These are phyloP conservation scores for Cyberlindnera euphorbiae DNA, from an alignment of 805 yeast species.

Conservation along the genomic window DNA sequence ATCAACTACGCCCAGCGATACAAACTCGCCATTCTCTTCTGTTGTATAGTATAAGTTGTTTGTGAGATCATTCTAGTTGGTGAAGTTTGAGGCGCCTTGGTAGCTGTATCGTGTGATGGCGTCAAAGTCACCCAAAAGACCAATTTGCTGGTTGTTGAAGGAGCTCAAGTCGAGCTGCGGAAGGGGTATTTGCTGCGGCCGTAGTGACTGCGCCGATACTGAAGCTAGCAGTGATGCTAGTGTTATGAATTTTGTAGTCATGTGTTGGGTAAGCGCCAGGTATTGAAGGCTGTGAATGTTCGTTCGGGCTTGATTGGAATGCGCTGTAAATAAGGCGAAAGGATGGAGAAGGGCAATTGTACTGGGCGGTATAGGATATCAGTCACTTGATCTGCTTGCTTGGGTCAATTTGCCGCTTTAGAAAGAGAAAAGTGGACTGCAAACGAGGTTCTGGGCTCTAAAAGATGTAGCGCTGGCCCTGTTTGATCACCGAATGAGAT, in stretches of 20 bases:
- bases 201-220: slow-evolving; percentile 5
- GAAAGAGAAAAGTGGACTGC: too few species aligned
- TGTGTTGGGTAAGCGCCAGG: too few species aligned
- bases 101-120: slow-evolving; percentile 33
- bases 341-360: too few species aligned
- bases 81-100: slow-evolving; percentile 31
- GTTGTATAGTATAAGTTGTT: slow-evolving; percentile 20
- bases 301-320: too few species aligned
- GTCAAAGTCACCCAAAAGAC: slow-evolving; percentile 33
- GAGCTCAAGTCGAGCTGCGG: slow-evolving; percentile 22
- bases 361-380: too few species aligned
- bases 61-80: slow-evolving; percentile 18
- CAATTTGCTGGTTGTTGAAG: slow-evolving; percentile 19
- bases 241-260: not conserved
- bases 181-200: slow-evolving; percentile 9
- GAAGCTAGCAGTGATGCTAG: slow-evolving; percentile 7
- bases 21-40: slow-evolving; percentile 13
- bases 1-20: slow-evolving; percentile 17
- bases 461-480: too few species aligned
- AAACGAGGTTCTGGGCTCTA: too few species aligned
- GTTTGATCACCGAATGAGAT: too few species aligned
- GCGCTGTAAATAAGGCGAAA: too few species aligned
- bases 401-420: too few species aligned
- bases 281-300: too few species aligned
- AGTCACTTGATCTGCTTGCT: too few species aligned